Conservation (phyloP, 345 rosid genomes). For the Euclidium syriacum region DNA sequence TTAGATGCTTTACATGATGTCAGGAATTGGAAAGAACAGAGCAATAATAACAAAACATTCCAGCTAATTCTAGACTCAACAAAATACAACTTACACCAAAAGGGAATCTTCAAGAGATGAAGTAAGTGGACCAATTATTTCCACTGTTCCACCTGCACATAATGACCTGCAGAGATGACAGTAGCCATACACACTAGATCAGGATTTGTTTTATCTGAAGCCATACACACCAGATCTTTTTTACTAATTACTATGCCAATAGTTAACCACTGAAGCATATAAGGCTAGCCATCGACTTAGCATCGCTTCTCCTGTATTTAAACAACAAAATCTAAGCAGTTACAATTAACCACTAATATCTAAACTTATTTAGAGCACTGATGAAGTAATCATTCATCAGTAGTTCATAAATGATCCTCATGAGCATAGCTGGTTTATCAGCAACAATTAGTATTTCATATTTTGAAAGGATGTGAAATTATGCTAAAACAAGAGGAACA, state of each 20-base stretch:
- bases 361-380: not conserved
- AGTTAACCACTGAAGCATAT: not conserved
- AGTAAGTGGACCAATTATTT: conserved; percentile 78
- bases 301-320: not conserved
- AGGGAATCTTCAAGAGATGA: conserved; percentile 75
- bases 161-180: conserved; percentile 44
- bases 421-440: not conserved
- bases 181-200: not conserved
- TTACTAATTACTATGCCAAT: not conserved
- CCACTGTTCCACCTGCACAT: conserved; percentile 74
- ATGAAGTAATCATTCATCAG: not conserved
- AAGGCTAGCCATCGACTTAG: not conserved
- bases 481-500: not conserved
- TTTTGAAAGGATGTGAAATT: not conserved
- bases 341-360: not conserved
- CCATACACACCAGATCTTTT: not conserved
- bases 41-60: not conserved
- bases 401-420: not conserved
- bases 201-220: not conserved
- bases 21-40: not conserved
- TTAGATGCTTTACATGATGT: not conserved
- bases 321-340: not conserved
- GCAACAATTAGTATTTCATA: not conserved
- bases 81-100: conserved; percentile 57
- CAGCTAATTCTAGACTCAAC: not conserved